Evolutionary conservation across 768 basidiomycete genomes (phyloP).

Genomic region (Pisolithus sp.): DNA sequence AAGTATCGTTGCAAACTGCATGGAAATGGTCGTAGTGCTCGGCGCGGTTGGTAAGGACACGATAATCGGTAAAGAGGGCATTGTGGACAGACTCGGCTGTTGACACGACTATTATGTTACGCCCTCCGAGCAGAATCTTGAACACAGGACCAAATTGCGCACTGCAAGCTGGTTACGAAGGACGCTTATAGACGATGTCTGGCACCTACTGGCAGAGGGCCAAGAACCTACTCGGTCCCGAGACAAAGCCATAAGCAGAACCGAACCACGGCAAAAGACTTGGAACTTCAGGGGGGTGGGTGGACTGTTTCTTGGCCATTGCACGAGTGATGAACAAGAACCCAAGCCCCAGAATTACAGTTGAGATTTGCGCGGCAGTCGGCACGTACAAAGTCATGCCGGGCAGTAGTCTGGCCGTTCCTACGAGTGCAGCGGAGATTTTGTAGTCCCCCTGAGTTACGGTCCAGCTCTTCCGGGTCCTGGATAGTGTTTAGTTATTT

Average conservation of each 20-base stretch:
- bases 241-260: constrained; percentile 9
- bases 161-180: background rate
- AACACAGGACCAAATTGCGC: constrained; percentile 1
- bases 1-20: background rate
- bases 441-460: no score
- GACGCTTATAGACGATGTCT: background rate
- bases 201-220: constrained; percentile 11
- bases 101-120: constrained; percentile 13
- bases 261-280: constrained; percentile 12
- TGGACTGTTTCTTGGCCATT: no score
- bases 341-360: no score
- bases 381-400: no score
- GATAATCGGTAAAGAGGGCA: constrained; percentile 1
- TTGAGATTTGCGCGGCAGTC: no score
- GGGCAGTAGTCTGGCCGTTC: no score
- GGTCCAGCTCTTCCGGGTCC: no score
- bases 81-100: constrained; percentile 11
- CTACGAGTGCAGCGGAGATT: no score
- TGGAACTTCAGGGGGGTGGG: constrained; percentile 2
- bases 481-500: no score
- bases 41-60: constrained; percentile 8
- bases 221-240: constrained; percentile 14
- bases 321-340: no score
- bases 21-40: constrained; percentile 9
- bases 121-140: constrained; percentile 12